Evolutionary conservation across 352 stramenopile species (phyloP).

Genomic region (Phytopythium boreale): DNA sequence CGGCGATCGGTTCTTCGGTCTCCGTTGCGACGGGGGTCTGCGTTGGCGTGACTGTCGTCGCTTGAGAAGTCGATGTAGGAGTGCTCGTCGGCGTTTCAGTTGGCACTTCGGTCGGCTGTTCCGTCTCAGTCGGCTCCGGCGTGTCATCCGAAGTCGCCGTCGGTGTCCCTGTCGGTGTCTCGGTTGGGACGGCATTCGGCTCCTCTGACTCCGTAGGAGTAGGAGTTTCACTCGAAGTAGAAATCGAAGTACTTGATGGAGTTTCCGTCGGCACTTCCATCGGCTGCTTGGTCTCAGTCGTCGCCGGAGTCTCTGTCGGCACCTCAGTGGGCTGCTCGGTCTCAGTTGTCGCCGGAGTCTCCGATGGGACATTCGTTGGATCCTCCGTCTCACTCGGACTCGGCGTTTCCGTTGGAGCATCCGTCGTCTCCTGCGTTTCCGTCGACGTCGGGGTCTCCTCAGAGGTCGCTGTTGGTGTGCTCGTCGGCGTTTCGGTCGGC

Average conservation of each 20-base stretch:
- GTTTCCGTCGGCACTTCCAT: conserved; percentile 8
- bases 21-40: not conserved
- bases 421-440: conserved; percentile 3
- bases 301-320: not conserved
- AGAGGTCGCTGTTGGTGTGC: conserved; percentile 6
- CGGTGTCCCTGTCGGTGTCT: not conserved
- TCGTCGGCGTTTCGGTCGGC: conserved; percentile 5
- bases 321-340: not conserved
- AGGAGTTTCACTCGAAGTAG: conserved; percentile 7
- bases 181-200: not conserved
- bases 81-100: conserved; percentile 6
- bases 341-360: not conserved
- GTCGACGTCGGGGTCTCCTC: conserved; percentile 1
- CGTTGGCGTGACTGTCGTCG: not conserved
- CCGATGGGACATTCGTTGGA: not conserved
- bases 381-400: conserved; percentile 5
- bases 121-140: conserved; percentile 1
- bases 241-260: not conserved
- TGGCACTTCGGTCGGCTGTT: not conserved
- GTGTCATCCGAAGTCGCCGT: not conserved
- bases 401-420: conserved; percentile 4
- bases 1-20: not conserved
- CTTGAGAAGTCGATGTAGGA: not conserved
- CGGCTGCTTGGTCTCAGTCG: not conserved
- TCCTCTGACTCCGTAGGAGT: conserved; percentile 3